Evolutionary conservation across 441 rosid species (phyloP), one percentile per base, ranked within the genome.

Genomic region (Eutrema salsugineum): DNA sequence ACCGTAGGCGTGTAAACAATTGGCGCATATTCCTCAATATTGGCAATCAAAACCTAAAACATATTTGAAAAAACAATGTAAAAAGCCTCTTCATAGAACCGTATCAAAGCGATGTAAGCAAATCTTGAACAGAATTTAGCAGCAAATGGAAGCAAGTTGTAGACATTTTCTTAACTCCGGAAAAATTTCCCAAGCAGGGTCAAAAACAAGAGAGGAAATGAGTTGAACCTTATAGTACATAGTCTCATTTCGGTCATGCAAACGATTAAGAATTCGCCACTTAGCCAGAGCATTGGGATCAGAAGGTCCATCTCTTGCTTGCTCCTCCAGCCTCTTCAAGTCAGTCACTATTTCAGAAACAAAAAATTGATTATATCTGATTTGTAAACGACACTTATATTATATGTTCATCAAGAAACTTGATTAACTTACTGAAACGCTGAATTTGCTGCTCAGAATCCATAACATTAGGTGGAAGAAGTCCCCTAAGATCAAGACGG

Each of bases 1-100:
- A 95, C 99, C 4, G 98, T 95, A 49, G 99, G 99, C n/a, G 98
- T 95, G 64, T 95, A 95, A n/a, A 95, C 99, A 50, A 95, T 83
- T 15, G 99, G 99, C 44, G 99, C 99, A 86, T 95, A 93, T 84
- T 95, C 99, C 83, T 84, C 91, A 59, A 95, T 95, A 67, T 95
- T 89, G 48, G 86, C 89, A 74, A 95, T 89, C 78, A 95, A 84
- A 81, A 95, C 97, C 99, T 95, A 46, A 40, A 33, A 16, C 22
- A 69, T 19, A 43, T 33, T 53, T 9, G 10, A 54, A 1, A 48
- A n/a, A 28, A 20, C 42, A 61, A 43, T 4, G 36, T 16, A 30
- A 64, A 42, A 6, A 71, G 36, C 58, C 68, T 42, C 12, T 28
- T n/a, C 46, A 32, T 15, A 12, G 8, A 8, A 11, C 14, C n/a